A percentile compares a stretch with the other conserved stretches of the same genome.
phyloP scores from a whole-genome alignment of 495 filamentous ascomycete genomes.

The Cercophora scortea region DNA sequence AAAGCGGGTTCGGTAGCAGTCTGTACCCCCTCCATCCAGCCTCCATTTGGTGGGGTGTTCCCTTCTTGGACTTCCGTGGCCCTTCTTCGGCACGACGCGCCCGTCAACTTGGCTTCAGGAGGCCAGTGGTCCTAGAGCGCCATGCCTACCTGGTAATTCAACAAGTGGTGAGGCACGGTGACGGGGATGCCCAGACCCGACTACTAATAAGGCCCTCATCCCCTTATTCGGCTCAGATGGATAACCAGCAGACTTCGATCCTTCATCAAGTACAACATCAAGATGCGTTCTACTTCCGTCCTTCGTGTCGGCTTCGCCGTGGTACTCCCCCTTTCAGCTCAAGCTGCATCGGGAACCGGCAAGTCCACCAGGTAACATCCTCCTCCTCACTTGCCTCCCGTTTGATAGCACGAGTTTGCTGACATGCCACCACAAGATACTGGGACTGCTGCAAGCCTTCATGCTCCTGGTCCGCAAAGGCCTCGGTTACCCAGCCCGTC shows the following conservation, averaged over 20 bases:
- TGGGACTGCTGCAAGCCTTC: slow-evolving; percentile 59
- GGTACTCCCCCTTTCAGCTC: slow-evolving; percentile 12
- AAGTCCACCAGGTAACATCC: slow-evolving; percentile 11
- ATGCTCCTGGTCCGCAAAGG: slow-evolving; percentile 50
- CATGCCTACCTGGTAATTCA: too few relatives aligned
- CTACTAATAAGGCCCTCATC: too few relatives aligned
- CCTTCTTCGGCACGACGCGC: slow-evolving; percentile 6
- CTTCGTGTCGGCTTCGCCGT: slow-evolving; percentile 15
- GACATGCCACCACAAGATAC: slow-evolving; percentile 20
- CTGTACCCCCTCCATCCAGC: neutral
- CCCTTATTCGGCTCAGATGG: too few relatives aligned
- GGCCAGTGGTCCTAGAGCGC: too few relatives aligned
- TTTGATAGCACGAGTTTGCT: neutral
- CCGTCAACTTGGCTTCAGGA: neutral
- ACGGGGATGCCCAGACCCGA: too few relatives aligned
- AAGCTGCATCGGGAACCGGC: slow-evolving; percentile 17
- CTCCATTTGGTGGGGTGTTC: neutral
- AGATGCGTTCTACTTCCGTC: slow-evolving; percentile 16
- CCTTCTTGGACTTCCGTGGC: neutral
- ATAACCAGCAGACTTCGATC: too few relatives aligned
- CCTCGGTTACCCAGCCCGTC: slow-evolving; percentile 39
- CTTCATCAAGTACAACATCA: neutral
- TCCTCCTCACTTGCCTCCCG: too few relatives aligned
- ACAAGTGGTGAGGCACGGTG: too few relatives aligned
- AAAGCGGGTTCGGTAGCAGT: too few relatives aligned